phyloP scores from a whole-genome alignment of 2,329 filamentous ascomycete genomes.

The Leptographium flavum region DNA sequence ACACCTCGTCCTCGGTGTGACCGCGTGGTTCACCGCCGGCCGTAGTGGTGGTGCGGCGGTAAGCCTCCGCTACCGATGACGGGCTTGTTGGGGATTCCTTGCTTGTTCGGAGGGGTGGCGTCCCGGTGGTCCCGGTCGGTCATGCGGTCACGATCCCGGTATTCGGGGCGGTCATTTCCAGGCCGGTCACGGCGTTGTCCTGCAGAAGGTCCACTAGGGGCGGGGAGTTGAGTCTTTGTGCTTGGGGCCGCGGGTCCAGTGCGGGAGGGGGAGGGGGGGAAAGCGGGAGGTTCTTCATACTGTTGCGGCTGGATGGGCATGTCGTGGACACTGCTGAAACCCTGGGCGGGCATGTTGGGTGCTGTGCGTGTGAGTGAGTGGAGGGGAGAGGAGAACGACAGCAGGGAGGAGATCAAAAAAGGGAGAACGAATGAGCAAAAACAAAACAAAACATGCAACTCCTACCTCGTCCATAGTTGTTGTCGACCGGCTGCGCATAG shows the following conservation, averaged over 20 bases:
- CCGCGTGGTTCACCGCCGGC: background rate
- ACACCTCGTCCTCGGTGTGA: too few relatives aligned
- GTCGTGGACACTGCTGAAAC: slow-evolving; percentile 27
- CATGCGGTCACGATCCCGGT: slow-evolving; percentile 7
- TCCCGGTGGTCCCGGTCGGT: slow-evolving; percentile 5
- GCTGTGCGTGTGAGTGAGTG: slow-evolving; percentile 21
- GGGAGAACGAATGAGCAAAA: background rate
- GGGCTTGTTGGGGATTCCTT: background rate
- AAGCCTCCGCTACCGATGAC: background rate
- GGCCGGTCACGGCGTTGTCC: slow-evolving; percentile 5
- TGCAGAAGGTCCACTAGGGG: slow-evolving; percentile 7
- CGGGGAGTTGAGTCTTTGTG: slow-evolving; percentile 9
- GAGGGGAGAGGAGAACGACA: slow-evolving; percentile 18
- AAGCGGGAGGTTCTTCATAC: slow-evolving; percentile 28
- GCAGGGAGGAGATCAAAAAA: background rate
- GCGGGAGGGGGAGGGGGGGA: slow-evolving; percentile 6
- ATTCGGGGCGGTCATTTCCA: slow-evolving; percentile 6
- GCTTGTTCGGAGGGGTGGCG: background rate
- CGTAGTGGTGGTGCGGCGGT: background rate
- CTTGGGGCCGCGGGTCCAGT: slow-evolving; percentile 6
- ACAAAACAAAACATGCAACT: background rate
- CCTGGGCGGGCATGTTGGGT: slow-evolving; percentile 24
- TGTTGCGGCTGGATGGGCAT: slow-evolving; percentile 20
- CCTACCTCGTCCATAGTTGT: slow-evolving; percentile 10
- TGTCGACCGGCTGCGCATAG: slow-evolving; percentile 8